phyloP scores from a whole-genome alignment of 2,329 filamentous ascomycete species.

The Tolypocladium ophioglossoides region DNA sequence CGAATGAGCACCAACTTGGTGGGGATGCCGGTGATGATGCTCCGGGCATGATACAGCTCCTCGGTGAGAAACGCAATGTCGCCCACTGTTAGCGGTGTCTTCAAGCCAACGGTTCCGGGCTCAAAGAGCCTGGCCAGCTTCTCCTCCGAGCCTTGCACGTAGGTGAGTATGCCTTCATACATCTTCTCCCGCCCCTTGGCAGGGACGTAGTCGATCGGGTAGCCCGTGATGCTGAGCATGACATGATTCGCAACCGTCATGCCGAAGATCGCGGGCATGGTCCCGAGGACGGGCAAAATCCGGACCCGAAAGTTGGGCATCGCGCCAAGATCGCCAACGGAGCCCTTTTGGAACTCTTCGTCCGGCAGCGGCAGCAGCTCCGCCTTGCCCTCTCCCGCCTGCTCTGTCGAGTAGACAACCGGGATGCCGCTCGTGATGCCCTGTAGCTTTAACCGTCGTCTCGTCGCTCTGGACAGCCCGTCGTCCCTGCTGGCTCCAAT shows the following conservation, averaged over 20 bases:
- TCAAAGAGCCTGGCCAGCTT: constrained; percentile 46
- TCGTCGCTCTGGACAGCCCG: constrained; percentile 73
- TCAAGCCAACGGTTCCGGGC: constrained; percentile 51
- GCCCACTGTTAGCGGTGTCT: constrained; percentile 63
- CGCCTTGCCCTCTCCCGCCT: constrained; percentile 82
- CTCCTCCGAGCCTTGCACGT: constrained; percentile 70
- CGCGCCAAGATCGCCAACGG: constrained; percentile 76
- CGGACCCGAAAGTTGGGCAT: constrained; percentile 87
- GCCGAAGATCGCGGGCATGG: constrained; percentile 95
- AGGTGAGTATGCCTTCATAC: constrained; percentile 73
- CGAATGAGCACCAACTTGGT: constrained; percentile 71
- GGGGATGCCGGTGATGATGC: constrained; percentile 69
- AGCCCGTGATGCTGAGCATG: constrained; percentile 70
- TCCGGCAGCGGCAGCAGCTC: constrained; percentile 77
- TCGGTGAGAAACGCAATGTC: constrained; percentile 86
- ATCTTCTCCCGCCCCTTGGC: constrained; percentile 81
- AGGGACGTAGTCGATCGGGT: constrained; percentile 75
- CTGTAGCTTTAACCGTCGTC: constrained; percentile 63
- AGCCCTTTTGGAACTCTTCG: constrained; percentile 78
- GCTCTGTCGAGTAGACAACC: constrained; percentile 86
- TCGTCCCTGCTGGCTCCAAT: constrained; percentile 85
- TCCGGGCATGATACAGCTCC: constrained; percentile 77
- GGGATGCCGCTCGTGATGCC: constrained; percentile 81
- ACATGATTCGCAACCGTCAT: constrained; percentile 88
- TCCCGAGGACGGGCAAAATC: constrained; percentile 91